A percentile compares a stretch with the other conserved stretches of the same genome.
Evolutionary conservation across 345 rosid species (phyloP).

Genomic region (Balakata baccata): DNA sequence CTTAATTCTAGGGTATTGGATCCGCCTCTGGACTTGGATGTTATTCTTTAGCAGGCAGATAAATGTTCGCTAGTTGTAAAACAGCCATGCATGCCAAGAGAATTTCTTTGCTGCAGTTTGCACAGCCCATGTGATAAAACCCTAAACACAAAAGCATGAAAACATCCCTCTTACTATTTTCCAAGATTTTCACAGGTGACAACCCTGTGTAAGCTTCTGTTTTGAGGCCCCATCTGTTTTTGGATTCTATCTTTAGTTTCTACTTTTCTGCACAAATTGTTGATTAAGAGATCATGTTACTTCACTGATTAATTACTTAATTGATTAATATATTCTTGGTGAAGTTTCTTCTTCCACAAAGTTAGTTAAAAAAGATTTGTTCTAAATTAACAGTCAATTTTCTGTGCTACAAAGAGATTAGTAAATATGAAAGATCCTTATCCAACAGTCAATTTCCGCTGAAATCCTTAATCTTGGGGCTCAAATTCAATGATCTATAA

Average conservation of each 20-base stretch:
- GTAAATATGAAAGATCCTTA: background rate
- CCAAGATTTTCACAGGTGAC: constrained; percentile 27
- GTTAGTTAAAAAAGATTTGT: too few species aligned
- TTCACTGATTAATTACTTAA: background rate
- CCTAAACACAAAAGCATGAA: constrained; percentile 17
- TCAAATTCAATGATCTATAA: too few species aligned
- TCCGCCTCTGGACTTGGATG: too few species aligned
- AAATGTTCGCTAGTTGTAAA: constrained; percentile 34
- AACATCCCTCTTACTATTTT: constrained; percentile 24
- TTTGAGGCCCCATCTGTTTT: constrained; percentile 36
- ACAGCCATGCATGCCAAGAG: constrained; percentile 37
- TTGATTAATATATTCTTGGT: background rate
- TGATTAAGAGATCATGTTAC: background rate
- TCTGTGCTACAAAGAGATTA: too few species aligned
- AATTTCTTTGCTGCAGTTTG: background rate
- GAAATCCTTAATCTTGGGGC: too few species aligned
- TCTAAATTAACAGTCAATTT: background rate
- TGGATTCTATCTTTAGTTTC: background rate
- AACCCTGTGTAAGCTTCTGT: constrained; percentile 17
- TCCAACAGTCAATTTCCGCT: background rate
- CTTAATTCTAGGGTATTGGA: too few species aligned
- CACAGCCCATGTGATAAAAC: constrained; percentile 43
- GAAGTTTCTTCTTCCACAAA: constrained; percentile 3
- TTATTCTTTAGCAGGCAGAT: constrained; percentile 4
- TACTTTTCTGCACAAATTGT: background rate